These are phyloP conservation scores for Cyamopsis tetragonoloba DNA, from an alignment of 306 rosid genomes.

Conservation along the genomic window DNA sequence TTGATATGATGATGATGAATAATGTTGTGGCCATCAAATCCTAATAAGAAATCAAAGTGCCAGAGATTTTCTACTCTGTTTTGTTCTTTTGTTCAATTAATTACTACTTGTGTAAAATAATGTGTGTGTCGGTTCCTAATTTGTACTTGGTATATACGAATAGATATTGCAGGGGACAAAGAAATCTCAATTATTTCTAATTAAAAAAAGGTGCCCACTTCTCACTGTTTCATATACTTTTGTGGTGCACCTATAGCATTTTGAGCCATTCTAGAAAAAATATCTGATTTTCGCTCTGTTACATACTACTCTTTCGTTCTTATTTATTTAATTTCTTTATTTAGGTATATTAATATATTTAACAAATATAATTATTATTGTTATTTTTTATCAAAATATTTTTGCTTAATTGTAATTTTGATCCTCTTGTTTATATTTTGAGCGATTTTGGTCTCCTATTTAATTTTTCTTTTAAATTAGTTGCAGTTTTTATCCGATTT, in stretches of 20 bases:
- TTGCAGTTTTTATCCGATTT: too few relatives aligned
- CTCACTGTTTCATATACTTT: slow-evolving; percentile 7
- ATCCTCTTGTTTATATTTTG: too few relatives aligned
- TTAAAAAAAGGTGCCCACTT: slow-evolving; percentile 7
- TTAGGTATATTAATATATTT: too few relatives aligned
- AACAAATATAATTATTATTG: too few relatives aligned
- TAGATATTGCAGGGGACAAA: slow-evolving; percentile 21
- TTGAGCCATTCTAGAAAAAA: not conserved
- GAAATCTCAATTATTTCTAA: slow-evolving; percentile 28
- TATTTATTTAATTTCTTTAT: too few relatives aligned
- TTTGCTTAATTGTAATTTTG: too few relatives aligned
- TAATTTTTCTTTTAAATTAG: too few relatives aligned
- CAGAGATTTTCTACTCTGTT: not conserved
- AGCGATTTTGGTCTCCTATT: too few relatives aligned
- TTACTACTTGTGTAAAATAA: not conserved
- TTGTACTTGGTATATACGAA: slow-evolving; percentile 28
- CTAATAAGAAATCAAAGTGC: not conserved
- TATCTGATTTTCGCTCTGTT: not conserved
- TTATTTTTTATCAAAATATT: too few relatives aligned
- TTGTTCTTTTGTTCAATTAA: slow-evolving; percentile 2
- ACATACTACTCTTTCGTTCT: too few relatives aligned
- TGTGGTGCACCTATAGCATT: not conserved
- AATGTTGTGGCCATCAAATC: not conserved
- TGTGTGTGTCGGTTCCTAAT: slow-evolving; percentile 40
- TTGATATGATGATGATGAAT: not conserved